These are phyloP conservation scores for Leishmania gerbilli DNA, from an alignment of 208 protist genomes.

Conservation along the genomic window DNA sequence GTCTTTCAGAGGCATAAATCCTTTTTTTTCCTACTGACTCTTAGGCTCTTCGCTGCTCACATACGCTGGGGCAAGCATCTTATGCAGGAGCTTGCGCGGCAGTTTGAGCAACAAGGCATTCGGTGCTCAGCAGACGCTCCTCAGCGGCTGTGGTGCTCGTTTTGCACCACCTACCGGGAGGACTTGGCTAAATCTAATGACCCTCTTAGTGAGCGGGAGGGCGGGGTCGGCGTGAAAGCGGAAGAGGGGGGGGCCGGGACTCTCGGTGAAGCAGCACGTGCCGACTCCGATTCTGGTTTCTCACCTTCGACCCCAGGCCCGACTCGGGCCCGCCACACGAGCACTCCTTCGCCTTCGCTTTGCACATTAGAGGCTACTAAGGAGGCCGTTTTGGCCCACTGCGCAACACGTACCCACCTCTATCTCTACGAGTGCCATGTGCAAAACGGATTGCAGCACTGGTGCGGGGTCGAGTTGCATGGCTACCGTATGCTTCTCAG, in stretches of 20 bases:
- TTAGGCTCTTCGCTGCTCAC: background rate
- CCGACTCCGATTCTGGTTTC: background rate
- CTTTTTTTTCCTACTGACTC: background rate
- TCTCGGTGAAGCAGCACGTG: background rate
- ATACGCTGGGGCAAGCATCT: background rate
- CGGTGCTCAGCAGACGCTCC: constrained; percentile 14
- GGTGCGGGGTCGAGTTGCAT: constrained; percentile 72
- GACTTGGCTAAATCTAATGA: background rate
- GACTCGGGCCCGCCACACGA: background rate
- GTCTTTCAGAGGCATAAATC: background rate
- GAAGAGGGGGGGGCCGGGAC: background rate
- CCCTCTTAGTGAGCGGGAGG: background rate
- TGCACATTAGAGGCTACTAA: constrained; percentile 11
- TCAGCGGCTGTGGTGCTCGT: constrained; percentile 25
- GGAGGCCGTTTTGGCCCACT: constrained; percentile 55
- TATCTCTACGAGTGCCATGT: constrained; percentile 50
- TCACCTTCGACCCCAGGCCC: background rate
- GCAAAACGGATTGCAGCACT: constrained; percentile 37
- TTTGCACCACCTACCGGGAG: constrained; percentile 18
- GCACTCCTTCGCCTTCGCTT: constrained; percentile 3
- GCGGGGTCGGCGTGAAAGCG: background rate
- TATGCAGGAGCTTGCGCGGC: constrained; percentile 20
- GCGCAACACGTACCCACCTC: constrained; percentile 56
- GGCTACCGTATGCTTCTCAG: constrained; percentile 72
- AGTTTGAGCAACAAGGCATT: constrained; percentile 33